Evolutionary conservation across 2,329 filamentous ascomycete species (phyloP).

Genomic region (Byssochlamys sp.): DNA sequence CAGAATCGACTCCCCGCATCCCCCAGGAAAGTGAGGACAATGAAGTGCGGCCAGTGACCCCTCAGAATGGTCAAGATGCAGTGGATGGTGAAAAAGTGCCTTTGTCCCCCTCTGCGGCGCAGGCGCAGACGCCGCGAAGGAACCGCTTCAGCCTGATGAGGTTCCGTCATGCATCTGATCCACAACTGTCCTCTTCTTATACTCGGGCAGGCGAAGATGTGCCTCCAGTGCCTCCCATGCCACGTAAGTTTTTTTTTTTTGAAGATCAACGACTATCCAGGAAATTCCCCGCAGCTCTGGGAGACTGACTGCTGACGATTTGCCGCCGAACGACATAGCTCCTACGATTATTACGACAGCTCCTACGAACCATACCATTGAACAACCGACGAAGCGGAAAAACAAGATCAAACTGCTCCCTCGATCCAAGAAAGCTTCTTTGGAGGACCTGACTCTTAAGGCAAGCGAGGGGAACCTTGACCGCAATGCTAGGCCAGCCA

Average conservation of each 20-base stretch:
- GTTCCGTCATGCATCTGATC: slow-evolving; percentile 86
- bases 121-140: slow-evolving; percentile 19
- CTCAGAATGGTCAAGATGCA: slow-evolving; percentile 5
- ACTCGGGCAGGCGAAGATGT: slow-evolving; percentile 50
- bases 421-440: slow-evolving; percentile 23
- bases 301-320: slow-evolving; percentile 14
- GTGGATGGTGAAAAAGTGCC: slow-evolving; percentile 9
- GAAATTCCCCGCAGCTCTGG: not conserved
- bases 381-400: slow-evolving; percentile 32
- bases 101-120: slow-evolving; percentile 11
- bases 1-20: slow-evolving; percentile 26
- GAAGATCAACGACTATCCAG: not conserved
- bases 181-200: slow-evolving; percentile 70
- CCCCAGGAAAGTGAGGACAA: slow-evolving; percentile 11
- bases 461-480: slow-evolving; percentile 2
- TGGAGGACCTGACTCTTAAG: slow-evolving; percentile 19
- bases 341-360: slow-evolving; percentile 82
- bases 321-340: slow-evolving; percentile 20
- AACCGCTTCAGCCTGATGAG: slow-evolving; percentile 60
- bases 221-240: slow-evolving; percentile 31
- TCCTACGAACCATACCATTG: slow-evolving; percentile 59
- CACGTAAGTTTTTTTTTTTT: slow-evolving; percentile 21
- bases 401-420: slow-evolving; percentile 32
- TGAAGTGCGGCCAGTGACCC: slow-evolving; percentile 1
- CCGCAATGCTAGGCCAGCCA: slow-evolving; percentile 10